Base-by-base conservation (phyloP, 2,329 filamentous ascomycete genomes). In the Phialophora tarda region DNA sequence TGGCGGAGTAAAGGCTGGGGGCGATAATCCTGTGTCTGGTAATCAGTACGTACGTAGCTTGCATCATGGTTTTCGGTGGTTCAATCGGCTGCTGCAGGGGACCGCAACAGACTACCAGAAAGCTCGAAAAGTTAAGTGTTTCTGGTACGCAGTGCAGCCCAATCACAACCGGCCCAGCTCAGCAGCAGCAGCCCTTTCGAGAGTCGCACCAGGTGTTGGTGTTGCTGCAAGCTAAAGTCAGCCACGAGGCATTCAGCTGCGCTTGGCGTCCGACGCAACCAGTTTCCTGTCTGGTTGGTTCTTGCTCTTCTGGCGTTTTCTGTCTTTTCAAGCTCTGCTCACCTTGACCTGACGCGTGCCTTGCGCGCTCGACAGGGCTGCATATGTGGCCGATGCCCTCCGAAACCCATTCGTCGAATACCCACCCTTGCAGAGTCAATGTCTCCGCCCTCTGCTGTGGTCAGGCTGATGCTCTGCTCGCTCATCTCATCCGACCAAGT, bases 41-140 rank as follows among this genome's bases (percentile, higher is more conserved):
- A 55, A 55, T 55, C 53, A 32, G 53, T 23, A 51, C n/a, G 12
- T 50, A 1, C n/a, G 32, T 4, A 55, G 53, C 53, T 12, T 55
- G 26, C 24, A 55, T 17, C 24, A 51, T 12, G 12, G 38, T 23
- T 51, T 17, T 28, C 32, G 51, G 32, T 30, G 47, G 55, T 34
- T 65, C 65, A 67, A 65, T 63, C 64, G 64, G 67, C 64, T 65
- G 41, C 55, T 65, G 67, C 67, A 67, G 64, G 64, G 62, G n/a
- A 55, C 44, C 23, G 47, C 51, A 48, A 62, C 44, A n/a, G n/a
- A 56, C 44, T 38, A 50, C 41, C 48, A 47, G 32, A 51, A 51
- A 41, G 59, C 59, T 61, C 41, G 4, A 21, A 44, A 61, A 44
- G 28, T 53, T 48, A 61, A 44, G 59, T 38, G 47, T n/a, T 28